phyloP scores from a whole-genome alignment of 768 basidiomycete genomes.

The Hericium coralloides region DNA sequence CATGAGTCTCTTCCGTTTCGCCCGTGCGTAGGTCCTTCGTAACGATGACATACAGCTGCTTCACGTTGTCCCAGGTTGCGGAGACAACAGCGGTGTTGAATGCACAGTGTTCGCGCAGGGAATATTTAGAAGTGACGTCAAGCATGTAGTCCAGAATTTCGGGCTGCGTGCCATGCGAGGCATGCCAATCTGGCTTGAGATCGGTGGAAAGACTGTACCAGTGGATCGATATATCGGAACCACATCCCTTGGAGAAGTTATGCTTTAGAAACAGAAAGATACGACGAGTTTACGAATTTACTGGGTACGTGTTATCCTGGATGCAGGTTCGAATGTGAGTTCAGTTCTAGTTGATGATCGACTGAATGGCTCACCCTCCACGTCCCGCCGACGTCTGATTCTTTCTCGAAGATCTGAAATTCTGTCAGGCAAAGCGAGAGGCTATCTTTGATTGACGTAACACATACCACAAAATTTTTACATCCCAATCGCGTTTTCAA shows the following conservation, averaged over 20 bases:
- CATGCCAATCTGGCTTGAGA: background rate
- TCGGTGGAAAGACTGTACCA: background rate
- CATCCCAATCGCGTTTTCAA: background rate
- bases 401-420: background rate
- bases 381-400: slow-evolving; percentile 1
- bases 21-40: background rate
- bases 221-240: background rate
- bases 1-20: background rate
- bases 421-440: background rate
- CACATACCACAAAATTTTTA: background rate
- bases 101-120: background rate
- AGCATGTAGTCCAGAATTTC: background rate
- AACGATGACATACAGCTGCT: background rate
- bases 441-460: background rate
- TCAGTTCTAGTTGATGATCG: background rate
- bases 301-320: slow-evolving; percentile 3
- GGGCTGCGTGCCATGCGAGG: background rate
- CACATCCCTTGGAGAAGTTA: background rate
- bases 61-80: background rate
- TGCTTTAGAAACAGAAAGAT: background rate
- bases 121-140: background rate
- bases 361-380: background rate
- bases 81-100: background rate
- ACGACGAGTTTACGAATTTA: background rate
- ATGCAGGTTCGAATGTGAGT: background rate